Evolutionary conservation across 2,329 filamentous ascomycete species (phyloP).

Genomic region (Cyanodermella asteris): DNA sequence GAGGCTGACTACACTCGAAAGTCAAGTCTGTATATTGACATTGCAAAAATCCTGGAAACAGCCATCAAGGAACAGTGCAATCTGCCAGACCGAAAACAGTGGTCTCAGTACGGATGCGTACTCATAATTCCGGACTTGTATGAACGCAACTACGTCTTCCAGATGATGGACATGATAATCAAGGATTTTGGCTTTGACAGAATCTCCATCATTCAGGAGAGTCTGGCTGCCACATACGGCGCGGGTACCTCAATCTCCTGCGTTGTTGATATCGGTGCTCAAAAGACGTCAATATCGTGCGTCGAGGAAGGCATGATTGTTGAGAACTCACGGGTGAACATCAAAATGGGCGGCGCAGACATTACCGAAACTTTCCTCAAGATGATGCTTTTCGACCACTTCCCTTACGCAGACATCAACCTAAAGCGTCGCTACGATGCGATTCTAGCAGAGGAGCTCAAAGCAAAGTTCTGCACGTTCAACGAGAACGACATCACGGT

Average conservation of each 20-base stretch:
- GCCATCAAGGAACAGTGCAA: constrained; percentile 72
- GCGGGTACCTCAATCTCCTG: constrained; percentile 87
- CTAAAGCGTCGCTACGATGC: constrained; percentile 78
- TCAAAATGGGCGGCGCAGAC: constrained; percentile 84
- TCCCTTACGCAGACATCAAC: constrained; percentile 90
- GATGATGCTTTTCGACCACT: constrained; percentile 94
- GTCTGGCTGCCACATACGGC: constrained; percentile 80
- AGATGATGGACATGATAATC: constrained; percentile 65
- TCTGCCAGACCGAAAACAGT: constrained; percentile 53
- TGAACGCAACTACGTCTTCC: constrained; percentile 78
- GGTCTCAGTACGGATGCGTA: constrained; percentile 85
- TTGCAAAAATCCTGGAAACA: constrained; percentile 68
- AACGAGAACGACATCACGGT: constrained; percentile 76
- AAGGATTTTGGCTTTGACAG: constrained; percentile 74
- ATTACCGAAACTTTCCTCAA: constrained; percentile 88
- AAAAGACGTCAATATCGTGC: constrained; percentile 93
- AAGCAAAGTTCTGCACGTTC: constrained; percentile 81
- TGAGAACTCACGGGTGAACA: constrained; percentile 82
- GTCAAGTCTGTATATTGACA: constrained; percentile 64
- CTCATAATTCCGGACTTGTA: constrained; percentile 93
- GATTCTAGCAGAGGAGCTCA: constrained; percentile 80
- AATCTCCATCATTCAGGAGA: constrained; percentile 90
- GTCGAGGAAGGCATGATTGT: constrained; percentile 91
- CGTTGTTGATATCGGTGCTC: constrained; percentile 86
- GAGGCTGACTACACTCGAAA: constrained; percentile 69